Conservation (phyloP, 108 stramenopile genomes). For the Conticribra guillardii region DNA sequence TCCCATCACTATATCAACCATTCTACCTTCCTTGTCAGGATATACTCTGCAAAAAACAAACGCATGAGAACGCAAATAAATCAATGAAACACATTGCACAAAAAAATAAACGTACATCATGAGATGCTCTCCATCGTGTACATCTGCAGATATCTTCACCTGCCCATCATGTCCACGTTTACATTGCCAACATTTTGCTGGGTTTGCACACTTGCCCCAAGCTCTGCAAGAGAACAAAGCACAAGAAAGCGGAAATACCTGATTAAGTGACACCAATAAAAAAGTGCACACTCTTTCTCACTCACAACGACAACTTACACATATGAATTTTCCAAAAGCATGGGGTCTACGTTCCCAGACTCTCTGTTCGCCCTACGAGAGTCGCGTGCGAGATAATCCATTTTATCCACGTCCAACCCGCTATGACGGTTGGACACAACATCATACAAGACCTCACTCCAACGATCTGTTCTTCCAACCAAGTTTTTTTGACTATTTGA, state of each 20-base stretch:
- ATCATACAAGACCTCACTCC: constrained; percentile 90
- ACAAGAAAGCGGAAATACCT: no score
- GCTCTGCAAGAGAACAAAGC: no score
- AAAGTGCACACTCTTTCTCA: no score
- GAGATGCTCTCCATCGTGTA: constrained; percentile 49
- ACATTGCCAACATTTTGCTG: constrained; percentile 55
- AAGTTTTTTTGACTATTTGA: constrained; percentile 27
- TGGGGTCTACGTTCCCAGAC: constrained; percentile 41
- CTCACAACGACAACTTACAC: no score
- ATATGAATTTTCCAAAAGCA: constrained; percentile 70
- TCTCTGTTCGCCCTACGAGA: constrained; percentile 34
- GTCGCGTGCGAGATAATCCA: constrained; percentile 94
- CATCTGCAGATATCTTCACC: constrained; percentile 3
- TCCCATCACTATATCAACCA: constrained; percentile 41
- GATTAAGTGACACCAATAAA: no score
- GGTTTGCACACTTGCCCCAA: constrained; percentile 55
- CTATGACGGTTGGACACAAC: constrained; percentile 88
- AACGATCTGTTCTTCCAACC: constrained; percentile 55
- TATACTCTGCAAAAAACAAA: constrained; percentile 61
- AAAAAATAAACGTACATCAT: constrained; percentile 52
- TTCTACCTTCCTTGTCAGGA: constrained; percentile 78
- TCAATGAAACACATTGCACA: not conserved
- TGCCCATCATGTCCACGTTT: constrained; percentile 2
- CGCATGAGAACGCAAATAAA: not conserved
- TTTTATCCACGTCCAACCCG: constrained; percentile 94